A percentile compares a stretch with the other conserved stretches of the same genome.
Evolutionary conservation across 352 stramenopile species (phyloP).

Genomic region (Phytophthora citrophthora): DNA sequence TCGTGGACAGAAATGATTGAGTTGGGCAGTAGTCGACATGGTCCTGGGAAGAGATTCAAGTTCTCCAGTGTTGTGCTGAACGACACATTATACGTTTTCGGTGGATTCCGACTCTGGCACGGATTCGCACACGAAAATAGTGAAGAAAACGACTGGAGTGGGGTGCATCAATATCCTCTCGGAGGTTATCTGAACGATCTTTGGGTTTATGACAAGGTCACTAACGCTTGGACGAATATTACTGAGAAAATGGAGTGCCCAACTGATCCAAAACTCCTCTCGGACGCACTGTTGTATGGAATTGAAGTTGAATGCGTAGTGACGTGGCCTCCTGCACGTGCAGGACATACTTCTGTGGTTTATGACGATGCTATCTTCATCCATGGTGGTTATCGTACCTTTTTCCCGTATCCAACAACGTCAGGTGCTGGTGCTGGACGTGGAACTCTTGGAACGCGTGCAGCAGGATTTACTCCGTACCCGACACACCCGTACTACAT

Average conservation of each 20-base stretch:
- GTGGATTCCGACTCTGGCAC: conserved; percentile 95
- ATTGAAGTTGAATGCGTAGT: conserved; percentile 79
- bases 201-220: conserved; percentile 84
- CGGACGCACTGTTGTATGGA: conserved; percentile 69
- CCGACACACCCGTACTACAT: conserved; percentile 94
- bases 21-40: conserved; percentile 54
- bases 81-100: conserved; percentile 86
- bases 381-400: conserved; percentile 94
- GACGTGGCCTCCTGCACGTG: conserved; percentile 88
- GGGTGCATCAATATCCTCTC: conserved; percentile 71
- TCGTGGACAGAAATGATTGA: conserved; percentile 90
- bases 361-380: conserved; percentile 85
- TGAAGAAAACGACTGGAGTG: conserved; percentile 86
- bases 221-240: conserved; percentile 75
- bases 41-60: conserved; percentile 93
- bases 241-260: conserved; percentile 74
- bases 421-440: conserved; percentile 79
- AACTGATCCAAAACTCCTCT: conserved; percentile 34
- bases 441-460: conserved; percentile 56
- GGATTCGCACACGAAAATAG: conserved; percentile 94
- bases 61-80: conserved; percentile 84
- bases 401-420: conserved; percentile 95
- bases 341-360: conserved; percentile 84
- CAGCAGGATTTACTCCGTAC: conserved; percentile 85
- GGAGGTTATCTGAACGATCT: conserved; percentile 96